Conservation (phyloP, 1,284 basidiomycete genomes). For the Apiotrichum sp. region DNA sequence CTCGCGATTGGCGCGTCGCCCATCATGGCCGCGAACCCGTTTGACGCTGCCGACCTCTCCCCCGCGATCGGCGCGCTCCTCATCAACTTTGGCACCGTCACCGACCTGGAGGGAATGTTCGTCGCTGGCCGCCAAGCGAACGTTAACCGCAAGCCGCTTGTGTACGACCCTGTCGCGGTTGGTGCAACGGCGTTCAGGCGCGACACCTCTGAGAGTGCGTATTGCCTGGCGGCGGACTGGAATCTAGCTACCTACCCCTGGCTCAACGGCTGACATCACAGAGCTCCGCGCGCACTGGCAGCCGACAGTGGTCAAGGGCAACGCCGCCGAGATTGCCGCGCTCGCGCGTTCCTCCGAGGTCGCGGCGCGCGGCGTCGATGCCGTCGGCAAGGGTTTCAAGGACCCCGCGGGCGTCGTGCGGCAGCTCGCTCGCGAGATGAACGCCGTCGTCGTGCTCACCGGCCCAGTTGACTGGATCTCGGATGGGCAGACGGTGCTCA, state of each 20-base stretch:
- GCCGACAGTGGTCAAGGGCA: constrained; percentile 89
- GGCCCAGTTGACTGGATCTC: constrained; percentile 81
- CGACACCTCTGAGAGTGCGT: constrained; percentile 49
- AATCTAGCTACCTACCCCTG: too few relatives aligned
- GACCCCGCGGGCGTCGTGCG: constrained; percentile 68
- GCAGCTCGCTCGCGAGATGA: constrained; percentile 70
- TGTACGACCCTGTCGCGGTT: constrained; percentile 87
- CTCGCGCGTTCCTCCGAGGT: constrained; percentile 72
- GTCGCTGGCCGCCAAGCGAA: constrained; percentile 70
- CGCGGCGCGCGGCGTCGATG: constrained; percentile 80
- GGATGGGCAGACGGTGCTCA: constrained; percentile 66
- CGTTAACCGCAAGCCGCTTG: constrained; percentile 64
- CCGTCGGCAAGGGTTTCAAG: constrained; percentile 65
- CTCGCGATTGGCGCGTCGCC: constrained; percentile 83
- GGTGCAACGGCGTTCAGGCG: constrained; percentile 74
- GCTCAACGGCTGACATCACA: constrained; percentile 22
- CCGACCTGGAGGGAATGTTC: constrained; percentile 68
- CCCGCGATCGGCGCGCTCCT: constrained; percentile 65
- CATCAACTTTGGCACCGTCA: constrained; percentile 86
- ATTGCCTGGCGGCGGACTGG: too few relatives aligned
- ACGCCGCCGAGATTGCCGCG: constrained; percentile 81
- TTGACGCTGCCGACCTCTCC: constrained; percentile 77
- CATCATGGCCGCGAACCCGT: constrained; percentile 81
- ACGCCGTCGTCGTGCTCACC: constrained; percentile 75
- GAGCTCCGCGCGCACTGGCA: constrained; percentile 80